Conservation (phyloP, 2,329 filamentous ascomycete genomes). For the Ophiostoma australiae region DNA sequence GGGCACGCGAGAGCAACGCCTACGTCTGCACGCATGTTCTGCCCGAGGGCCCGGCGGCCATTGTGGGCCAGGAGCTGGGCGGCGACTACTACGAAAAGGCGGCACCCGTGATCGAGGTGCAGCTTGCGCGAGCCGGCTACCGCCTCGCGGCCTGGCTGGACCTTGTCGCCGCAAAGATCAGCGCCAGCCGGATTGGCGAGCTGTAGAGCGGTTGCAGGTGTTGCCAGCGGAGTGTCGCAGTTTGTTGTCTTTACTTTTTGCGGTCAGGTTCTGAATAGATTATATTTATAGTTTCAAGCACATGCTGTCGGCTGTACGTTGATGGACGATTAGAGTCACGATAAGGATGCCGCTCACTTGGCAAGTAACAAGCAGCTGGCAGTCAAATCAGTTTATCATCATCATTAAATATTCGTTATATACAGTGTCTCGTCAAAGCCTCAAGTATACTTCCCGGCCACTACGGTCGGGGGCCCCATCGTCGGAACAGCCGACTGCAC, state of each 20-base stretch:
- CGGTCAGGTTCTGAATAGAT: no score
- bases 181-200: slow-evolving; percentile 28
- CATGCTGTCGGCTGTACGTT: no score
- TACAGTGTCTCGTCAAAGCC: not conserved
- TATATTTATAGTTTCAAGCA: no score
- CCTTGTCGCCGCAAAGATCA: slow-evolving; percentile 45
- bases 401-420: not conserved
- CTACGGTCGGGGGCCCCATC: not conserved
- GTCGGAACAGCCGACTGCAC: not conserved
- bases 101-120: slow-evolving; percentile 59
- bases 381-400: not conserved
- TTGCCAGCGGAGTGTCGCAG: not conserved
- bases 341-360: no score
- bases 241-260: no score
- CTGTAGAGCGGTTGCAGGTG: slow-evolving; percentile 26
- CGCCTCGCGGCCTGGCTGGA: slow-evolving; percentile 65
- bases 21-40: slow-evolving; percentile 61
- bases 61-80: slow-evolving; percentile 56
- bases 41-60: slow-evolving; percentile 54
- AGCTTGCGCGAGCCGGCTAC: slow-evolving; percentile 64
- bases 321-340: no score
- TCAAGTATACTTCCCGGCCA: not conserved
- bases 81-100: slow-evolving; percentile 58
- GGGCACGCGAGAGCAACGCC: slow-evolving; percentile 60
- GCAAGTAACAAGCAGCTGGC: not conserved